Conservation (phyloP, 495 filamentous ascomycete genomes). For the Astrothelium macrocarpum region DNA sequence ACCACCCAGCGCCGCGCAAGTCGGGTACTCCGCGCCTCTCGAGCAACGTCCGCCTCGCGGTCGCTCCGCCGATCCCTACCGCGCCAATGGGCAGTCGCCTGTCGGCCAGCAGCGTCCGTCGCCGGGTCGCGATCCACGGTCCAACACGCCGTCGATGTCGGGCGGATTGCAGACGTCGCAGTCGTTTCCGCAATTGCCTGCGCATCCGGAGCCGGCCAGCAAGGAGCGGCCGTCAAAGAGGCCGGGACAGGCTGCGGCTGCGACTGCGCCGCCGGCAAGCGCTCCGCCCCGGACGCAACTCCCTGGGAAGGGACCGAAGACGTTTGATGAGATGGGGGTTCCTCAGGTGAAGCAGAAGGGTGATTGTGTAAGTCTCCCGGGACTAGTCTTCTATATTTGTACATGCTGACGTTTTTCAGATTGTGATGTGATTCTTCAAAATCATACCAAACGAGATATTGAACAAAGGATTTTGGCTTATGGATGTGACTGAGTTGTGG, state of each 20-base stretch:
- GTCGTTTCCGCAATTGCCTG: neutral
- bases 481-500: neutral
- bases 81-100: neutral
- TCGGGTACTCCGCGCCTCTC: constrained; percentile 5
- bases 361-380: constrained; percentile 69
- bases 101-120: neutral
- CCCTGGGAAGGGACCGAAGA: constrained; percentile 78
- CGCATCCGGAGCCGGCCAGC: constrained; percentile 4
- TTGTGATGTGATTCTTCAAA: constrained; percentile 46
- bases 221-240: constrained; percentile 21
- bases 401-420: constrained; percentile 35
- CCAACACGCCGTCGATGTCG: neutral
- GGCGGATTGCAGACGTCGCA: neutral
- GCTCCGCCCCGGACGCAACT: constrained; percentile 21
- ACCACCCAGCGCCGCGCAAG: neutral
- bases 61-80: constrained; percentile 6
- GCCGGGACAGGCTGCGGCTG: constrained; percentile 28
- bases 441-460: neutral
- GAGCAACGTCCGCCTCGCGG: neutral
- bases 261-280: constrained; percentile 6
- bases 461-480: neutral
- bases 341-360: constrained; percentile 65
- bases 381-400: constrained; percentile 4
- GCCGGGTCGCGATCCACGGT: neutral
- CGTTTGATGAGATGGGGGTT: constrained; percentile 97